Evolutionary conservation across 148 eudicot genomes (phyloP).

Genomic region (Dysphania ambrosioides): DNA sequence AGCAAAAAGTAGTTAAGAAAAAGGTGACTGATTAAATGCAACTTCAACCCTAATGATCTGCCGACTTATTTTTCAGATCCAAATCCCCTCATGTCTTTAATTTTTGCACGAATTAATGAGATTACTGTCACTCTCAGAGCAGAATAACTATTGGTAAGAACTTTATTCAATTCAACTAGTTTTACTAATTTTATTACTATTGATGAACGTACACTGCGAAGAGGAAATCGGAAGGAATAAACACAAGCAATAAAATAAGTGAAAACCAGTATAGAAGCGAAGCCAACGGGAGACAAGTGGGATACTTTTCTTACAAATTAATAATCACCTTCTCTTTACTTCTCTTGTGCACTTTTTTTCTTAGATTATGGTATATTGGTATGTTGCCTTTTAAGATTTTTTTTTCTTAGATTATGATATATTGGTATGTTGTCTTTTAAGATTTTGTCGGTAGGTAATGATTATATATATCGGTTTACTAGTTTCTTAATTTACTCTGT

Average conservation of each 20-base stretch:
- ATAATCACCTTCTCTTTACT: constrained; percentile 24
- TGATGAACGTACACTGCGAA: neutral
- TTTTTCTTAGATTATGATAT: neutral
- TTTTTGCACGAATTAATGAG: constrained; percentile 1
- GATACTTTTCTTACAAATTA: constrained; percentile 25
- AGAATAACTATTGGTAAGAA: neutral
- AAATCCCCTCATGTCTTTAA: neutral
- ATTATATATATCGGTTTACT: neutral
- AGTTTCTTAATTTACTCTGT: neutral
- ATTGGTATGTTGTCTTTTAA: constrained; percentile 12
- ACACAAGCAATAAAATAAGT: neutral
- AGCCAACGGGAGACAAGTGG: neutral
- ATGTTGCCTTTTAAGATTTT: constrained; percentile 3
- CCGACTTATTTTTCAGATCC: constrained; percentile 13
- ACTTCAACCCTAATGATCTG: neutral
- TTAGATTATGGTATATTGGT: neutral
- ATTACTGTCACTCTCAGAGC: constrained; percentile 7
- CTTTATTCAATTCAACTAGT: neutral
- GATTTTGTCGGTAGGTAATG: constrained; percentile 18
- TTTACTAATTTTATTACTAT: neutral
- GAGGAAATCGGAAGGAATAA: neutral
- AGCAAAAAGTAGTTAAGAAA: neutral
- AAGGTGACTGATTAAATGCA: neutral
- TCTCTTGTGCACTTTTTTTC: neutral
- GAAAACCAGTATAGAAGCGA: neutral